phyloP scores from a whole-genome alignment of 2,329 filamentous ascomycete species.

The Zopfia rhizophila region DNA sequence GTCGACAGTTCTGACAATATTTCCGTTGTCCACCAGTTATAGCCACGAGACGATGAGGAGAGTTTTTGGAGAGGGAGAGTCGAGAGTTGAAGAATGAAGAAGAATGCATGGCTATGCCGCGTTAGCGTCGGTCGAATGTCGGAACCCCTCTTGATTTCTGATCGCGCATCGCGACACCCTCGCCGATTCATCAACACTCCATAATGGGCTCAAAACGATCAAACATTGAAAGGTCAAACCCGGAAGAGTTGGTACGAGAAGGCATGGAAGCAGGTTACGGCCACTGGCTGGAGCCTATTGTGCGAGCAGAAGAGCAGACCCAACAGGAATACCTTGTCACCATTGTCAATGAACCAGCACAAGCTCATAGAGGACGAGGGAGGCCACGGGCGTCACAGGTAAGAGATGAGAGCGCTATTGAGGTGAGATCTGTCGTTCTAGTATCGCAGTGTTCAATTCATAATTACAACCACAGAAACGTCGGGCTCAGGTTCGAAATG shows the following conservation, averaged over 20 bases:
- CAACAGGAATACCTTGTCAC: background rate
- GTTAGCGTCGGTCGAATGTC: too few species aligned
- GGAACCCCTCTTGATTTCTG: conserved; percentile 12
- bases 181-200: background rate
- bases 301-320: conserved; percentile 14
- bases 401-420: conserved; percentile 31
- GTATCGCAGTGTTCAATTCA: background rate
- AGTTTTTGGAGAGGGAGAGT: too few species aligned
- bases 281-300: conserved; percentile 23
- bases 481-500: conserved; percentile 36
- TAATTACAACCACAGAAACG: conserved; percentile 30
- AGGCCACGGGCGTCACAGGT: conserved; percentile 29
- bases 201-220: conserved; percentile 2
- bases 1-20: too few species aligned
- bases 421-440: conserved; percentile 30
- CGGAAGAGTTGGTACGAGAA: conserved; percentile 5
- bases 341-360: background rate
- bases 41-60: too few species aligned
- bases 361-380: conserved; percentile 27
- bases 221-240: background rate
- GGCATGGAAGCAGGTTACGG: conserved; percentile 21
- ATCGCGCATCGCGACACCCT: conserved; percentile 1
- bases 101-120: too few species aligned
- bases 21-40: too few species aligned
- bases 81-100: too few species aligned